phyloP scores from a whole-genome alignment of 2,329 filamentous ascomycete species.

The Alternaria rosae region DNA sequence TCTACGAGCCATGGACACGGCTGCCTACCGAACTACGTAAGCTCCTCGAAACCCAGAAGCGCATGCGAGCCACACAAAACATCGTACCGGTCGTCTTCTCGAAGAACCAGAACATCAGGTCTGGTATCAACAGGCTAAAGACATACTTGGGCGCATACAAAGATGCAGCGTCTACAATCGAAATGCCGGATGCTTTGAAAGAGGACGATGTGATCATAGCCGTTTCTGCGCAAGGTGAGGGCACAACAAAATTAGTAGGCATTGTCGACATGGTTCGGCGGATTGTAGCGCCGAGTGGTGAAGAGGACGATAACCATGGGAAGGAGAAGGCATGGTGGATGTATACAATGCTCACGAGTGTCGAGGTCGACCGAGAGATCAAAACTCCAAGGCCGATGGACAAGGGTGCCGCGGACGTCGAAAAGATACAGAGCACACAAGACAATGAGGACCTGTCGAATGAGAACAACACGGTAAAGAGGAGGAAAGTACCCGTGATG shows the following conservation, averaged over 20 bases:
- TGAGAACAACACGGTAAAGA: conserved; percentile 1
- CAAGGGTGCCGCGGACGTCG: neutral
- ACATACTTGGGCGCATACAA: conserved; percentile 15
- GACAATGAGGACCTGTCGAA: conserved; percentile 12
- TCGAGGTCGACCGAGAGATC: conserved; percentile 12
- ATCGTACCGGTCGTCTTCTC: conserved; percentile 25
- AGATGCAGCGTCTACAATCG: conserved; percentile 12
- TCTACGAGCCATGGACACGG: conserved; percentile 32
- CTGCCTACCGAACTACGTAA: conserved; percentile 16
- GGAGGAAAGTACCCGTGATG: conserved; percentile 23
- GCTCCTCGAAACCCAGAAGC: conserved; percentile 5
- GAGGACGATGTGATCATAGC: conserved; percentile 18
- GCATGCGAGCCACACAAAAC: conserved; percentile 9
- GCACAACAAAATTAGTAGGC: conserved; percentile 27
- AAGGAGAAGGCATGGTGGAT: conserved; percentile 22
- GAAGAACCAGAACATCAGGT: conserved; percentile 32
- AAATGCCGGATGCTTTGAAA: conserved; percentile 14
- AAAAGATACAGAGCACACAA: neutral
- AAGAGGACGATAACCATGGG: neutral
- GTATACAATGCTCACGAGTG: conserved; percentile 27
- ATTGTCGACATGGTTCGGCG: conserved; percentile 30
- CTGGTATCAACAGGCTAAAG: conserved; percentile 24
- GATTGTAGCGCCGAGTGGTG: conserved; percentile 12
- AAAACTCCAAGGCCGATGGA: neutral
- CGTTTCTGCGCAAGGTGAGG: conserved; percentile 31